These are phyloP conservation scores for Magnusiomyces sp. DNA, from an alignment of 1,139 yeast genomes.

Conservation along the genomic window DNA sequence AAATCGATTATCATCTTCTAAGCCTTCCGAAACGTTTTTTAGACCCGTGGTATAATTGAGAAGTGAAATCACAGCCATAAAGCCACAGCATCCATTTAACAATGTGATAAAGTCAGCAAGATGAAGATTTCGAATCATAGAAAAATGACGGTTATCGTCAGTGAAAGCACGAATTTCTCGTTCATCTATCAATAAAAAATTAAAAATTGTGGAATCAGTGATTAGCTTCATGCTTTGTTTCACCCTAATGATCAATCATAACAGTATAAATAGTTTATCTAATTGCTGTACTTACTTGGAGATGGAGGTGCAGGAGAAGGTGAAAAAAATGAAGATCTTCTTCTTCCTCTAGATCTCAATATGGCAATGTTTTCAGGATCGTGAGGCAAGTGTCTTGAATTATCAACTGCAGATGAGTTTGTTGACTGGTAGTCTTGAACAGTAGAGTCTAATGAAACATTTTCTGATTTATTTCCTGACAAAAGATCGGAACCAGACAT, in stretches of 20 bases:
- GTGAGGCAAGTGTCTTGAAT: no score
- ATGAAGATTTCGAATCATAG: slow-evolving; percentile 48
- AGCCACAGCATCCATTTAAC: slow-evolving; percentile 71
- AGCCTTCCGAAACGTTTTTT: slow-evolving; percentile 4
- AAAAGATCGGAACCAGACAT: no score
- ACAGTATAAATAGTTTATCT: slow-evolving; percentile 12
- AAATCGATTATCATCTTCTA: slow-evolving; percentile 34
- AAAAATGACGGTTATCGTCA: slow-evolving; percentile 57
- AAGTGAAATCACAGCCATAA: slow-evolving; percentile 81
- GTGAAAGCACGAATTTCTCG: slow-evolving; percentile 71
- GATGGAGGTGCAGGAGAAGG: slow-evolving; percentile 33
- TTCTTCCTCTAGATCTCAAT: not conserved
- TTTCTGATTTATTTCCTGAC: no score
- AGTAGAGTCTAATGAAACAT: no score
- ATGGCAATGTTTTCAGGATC: no score
- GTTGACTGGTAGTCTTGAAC: no score
- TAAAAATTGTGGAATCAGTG: slow-evolving; percentile 38
- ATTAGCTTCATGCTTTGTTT: not conserved
- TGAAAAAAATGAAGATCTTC: slow-evolving; percentile 31
- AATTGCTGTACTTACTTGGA: slow-evolving; percentile 4
- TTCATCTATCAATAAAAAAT: slow-evolving; percentile 32
- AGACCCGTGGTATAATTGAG: slow-evolving; percentile 44
- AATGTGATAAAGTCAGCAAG: slow-evolving; percentile 93
- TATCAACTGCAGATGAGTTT: no score
- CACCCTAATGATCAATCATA: slow-evolving; percentile 2